Percentiles rank a stretch among this genome's conserved stretches.
Conservation (phyloP, 202 grass and related monocot species). For the Elaeis oleifera region DNA sequence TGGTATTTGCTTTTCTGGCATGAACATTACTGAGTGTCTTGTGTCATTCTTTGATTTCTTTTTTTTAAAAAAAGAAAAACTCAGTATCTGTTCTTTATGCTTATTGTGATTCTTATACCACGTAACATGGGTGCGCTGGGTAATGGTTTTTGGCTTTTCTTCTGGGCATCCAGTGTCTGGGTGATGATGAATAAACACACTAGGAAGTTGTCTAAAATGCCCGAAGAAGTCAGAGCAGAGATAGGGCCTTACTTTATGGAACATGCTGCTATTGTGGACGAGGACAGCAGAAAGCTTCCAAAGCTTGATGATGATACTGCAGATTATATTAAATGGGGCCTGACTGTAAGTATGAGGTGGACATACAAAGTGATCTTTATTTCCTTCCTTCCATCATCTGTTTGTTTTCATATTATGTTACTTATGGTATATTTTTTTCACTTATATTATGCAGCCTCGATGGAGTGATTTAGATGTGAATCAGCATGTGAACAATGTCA, state of each 20-base stretch:
- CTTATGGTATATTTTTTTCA: background rate
- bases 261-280: constrained; percentile 49
- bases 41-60: constrained; percentile 19
- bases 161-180: constrained; percentile 59
- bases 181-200: constrained; percentile 99
- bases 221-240: constrained; percentile 91
- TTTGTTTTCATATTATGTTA: background rate
- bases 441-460: constrained; percentile 55
- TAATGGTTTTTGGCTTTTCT: constrained; percentile 7
- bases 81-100: background rate
- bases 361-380: background rate
- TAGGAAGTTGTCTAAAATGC: constrained; percentile 82
- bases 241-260: constrained; percentile 79
- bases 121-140: background rate
- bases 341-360: constrained; percentile 57
- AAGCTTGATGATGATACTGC: constrained; percentile 49
- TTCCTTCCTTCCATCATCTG: background rate
- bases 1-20: constrained; percentile 15
- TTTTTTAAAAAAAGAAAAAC: too few species aligned
- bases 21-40: background rate
- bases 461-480: constrained; percentile 97
- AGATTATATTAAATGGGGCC: constrained; percentile 62
- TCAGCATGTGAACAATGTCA: constrained; percentile 99
- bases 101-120: background rate
- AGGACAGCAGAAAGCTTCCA: constrained; percentile 60